Evolutionary conservation across 352 stramenopile species (phyloP).

Genomic region (Pythium phragmitis): DNA sequence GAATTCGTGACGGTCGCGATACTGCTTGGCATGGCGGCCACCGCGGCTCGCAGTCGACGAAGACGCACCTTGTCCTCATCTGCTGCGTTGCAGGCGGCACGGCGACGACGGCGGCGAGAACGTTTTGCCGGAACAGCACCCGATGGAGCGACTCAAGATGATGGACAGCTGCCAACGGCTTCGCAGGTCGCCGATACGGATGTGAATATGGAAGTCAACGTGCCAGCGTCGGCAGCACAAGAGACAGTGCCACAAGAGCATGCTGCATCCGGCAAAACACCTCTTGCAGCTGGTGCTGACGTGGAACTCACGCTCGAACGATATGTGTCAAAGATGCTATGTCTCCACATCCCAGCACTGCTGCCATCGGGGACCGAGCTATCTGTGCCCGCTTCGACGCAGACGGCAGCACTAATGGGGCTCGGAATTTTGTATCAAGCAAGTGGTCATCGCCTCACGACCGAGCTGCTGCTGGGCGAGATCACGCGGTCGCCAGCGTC

Average conservation of each 20-base stretch:
- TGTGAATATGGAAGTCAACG: constrained; percentile 20
- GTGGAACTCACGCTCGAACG: constrained; percentile 75
- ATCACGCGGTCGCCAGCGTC: constrained; percentile 90
- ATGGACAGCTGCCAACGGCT: constrained; percentile 15
- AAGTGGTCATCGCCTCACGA: constrained; percentile 96
- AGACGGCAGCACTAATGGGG: constrained; percentile 94
- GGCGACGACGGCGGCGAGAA: constrained; percentile 10
- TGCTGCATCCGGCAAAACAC: constrained; percentile 26
- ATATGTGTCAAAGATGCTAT: constrained; percentile 97
- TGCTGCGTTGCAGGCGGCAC: constrained; percentile 13
- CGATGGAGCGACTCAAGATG: constrained; percentile 24
- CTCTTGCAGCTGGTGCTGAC: constrained; percentile 35
- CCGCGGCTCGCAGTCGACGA: constrained; percentile 86
- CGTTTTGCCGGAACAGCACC: constrained; percentile 1
- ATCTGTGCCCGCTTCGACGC: constrained; percentile 93
- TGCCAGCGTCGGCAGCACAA: constrained; percentile 14
- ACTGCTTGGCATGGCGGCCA: constrained; percentile 96
- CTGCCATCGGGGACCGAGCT: constrained; percentile 94
- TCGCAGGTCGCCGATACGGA: constrained; percentile 18
- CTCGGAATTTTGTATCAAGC: constrained; percentile 96
- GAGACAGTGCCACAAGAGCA: background rate
- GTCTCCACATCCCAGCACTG: constrained; percentile 96
- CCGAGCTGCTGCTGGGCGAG: constrained; percentile 96
- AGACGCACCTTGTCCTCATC: constrained; percentile 26
- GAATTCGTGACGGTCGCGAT: constrained; percentile 96